Base-by-base conservation (phyloP, 2,329 filamentous ascomycete species). In the Davidsoniella eucalypti region DNA sequence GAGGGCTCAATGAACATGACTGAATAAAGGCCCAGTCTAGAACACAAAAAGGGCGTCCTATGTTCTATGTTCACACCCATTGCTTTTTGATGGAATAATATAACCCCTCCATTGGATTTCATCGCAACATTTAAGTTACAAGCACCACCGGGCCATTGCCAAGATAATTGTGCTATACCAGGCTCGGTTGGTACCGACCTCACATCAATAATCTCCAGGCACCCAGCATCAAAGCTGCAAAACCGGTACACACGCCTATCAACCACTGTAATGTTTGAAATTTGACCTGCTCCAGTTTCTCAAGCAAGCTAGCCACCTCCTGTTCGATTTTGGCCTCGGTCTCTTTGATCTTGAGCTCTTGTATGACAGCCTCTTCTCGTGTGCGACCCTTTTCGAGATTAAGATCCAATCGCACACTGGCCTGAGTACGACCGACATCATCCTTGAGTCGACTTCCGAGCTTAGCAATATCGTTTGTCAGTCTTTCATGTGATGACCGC, bases 241-340 rank as follows among this genome's bases (percentile, higher is more conserved):
- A 81, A 61, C 78, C 78, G 1, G 77, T 81, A 59, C 75, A 77
- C 38, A 84, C 86, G 61, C 82, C 88, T 82, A 96, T 95, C 57
- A 98, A 69, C 92, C 92, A 98, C 71, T 98, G 92, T 64, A 98
- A 66, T 36, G 92, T 96, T 62, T 87, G 87, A 67, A 96, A 96
- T 72, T 98, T 98, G 64, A 98, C 92, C 57, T 87, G 84, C 69
- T 98, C 92, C 44, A 98, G 73, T 67, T 93, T 82, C 70, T 96
- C 92, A 57, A 87, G 73, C 61, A 98, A 65, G 29, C 84, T 83
- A 39, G 90, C 90, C 49, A 92, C 87, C 70, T 96, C 92, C 68
- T 96, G 90, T 70, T 98, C 92, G 60, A 98, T 96, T 67, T 93
- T 82, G 52, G 88, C 94, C 69, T 98, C 92, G 10, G 92, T 96